A percentile compares a stretch with the other conserved stretches of the same genome.
These are phyloP conservation scores for Endotrypanum monterogeii DNA, from an alignment of 208 protist species.

Conservation along the genomic window DNA sequence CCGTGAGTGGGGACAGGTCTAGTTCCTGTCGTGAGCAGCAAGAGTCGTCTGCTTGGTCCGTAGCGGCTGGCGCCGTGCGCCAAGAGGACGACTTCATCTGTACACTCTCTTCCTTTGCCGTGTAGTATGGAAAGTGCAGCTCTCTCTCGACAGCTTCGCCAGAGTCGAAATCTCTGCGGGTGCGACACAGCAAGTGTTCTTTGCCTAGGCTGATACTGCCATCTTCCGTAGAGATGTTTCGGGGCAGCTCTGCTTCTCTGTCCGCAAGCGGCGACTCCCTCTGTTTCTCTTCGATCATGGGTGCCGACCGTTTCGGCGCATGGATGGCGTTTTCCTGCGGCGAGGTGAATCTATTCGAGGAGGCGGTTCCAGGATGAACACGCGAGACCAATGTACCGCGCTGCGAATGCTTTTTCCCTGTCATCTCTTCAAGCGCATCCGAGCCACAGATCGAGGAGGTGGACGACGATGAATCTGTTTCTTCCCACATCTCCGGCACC, in stretches of 20 bases:
- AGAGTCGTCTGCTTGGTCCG: background rate
- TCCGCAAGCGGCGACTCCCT: background rate
- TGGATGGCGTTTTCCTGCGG: background rate
- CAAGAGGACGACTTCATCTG: background rate
- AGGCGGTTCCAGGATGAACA: background rate
- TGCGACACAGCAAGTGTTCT: background rate
- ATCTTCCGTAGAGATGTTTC: too few species aligned
- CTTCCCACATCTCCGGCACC: slow-evolving; percentile 27
- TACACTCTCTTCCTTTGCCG: background rate
- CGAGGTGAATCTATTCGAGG: background rate
- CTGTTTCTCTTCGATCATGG: background rate
- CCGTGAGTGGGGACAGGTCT: background rate
- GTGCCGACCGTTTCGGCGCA: background rate
- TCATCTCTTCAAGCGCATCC: background rate
- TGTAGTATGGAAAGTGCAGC: background rate
- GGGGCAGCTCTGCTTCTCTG: background rate
- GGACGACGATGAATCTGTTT: slow-evolving; percentile 22
- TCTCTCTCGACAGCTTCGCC: background rate
- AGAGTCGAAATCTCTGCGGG: background rate
- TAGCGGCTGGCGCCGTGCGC: background rate
- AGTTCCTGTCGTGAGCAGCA: background rate
- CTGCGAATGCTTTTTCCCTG: background rate
- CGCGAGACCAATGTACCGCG: background rate
- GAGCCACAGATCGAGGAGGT: background rate
- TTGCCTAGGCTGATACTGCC: background rate